Evolutionary conservation across 2,329 filamentous ascomycete species (phyloP), one percentile per base, ranked within the genome.

Genomic region (Colletotrichum musicola): DNA sequence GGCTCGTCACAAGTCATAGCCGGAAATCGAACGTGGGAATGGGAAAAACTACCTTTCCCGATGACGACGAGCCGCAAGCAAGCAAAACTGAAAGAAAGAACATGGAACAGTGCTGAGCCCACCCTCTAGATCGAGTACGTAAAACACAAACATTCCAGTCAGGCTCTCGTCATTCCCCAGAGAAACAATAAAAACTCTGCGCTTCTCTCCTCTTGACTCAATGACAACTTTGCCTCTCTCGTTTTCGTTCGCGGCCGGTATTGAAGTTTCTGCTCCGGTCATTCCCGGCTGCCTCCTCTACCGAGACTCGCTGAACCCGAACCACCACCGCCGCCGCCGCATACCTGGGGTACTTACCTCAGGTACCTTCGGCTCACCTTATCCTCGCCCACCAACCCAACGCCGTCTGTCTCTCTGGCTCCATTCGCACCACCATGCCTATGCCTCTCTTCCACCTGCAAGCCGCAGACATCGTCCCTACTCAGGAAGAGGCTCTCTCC

Each of bases 61-160:
- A 64, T 60, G 65, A 68, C 22, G 54, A 25, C 27, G 4, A 3
- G 42, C 9, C 30, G 61, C 61, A 51, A 55, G 35, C 40, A 35
- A 63, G 27, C 13, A n/a, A 44, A 25, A 35, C 30, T 25, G 18
- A 35, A 57, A 53, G 30, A 35, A 62, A 35, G 18, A 12, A 22
- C n/a, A 47, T n/a, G 27, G 57, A 58, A 18, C 27, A 14, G 22
- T 25, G 30, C 30, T 35, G 30, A 35, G 30, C 9, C 30, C 30
- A 9, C 30, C 10, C 30, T 35, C 7, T 51, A 22, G 49, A 2
- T 13, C 7, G 27, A 7, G 20, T 20, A 42, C 30, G 27, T 49
- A 53, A 67, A 47, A 55, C 47, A 53, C 4, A 20, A 7, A 4
- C 38, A 58, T 67, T 58, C 64, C 60, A 53, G 18, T 14, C 13